Evolutionary conservation across 139 green algal genomes (phyloP), one percentile per base, ranked within the genome.

Genomic region (Diplosphaera chodatii): DNA sequence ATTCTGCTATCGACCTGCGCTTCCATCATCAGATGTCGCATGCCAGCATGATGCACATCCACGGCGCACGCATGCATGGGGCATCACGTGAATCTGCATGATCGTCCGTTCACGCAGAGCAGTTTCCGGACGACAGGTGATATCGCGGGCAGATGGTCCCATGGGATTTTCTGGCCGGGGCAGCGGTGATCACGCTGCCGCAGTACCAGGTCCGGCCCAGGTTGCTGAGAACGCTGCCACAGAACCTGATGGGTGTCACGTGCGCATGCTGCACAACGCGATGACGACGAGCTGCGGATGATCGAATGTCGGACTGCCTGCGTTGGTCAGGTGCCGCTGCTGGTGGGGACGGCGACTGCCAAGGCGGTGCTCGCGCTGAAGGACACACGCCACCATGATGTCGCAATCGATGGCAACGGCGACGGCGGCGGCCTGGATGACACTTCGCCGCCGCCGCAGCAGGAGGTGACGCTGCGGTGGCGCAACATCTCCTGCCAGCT

Each of bases 401-500:
- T 3, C 4, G 32, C 8, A 23, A 55, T 66, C 78, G 37, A 13
- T 67, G 32, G 33, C 55, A 30, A 22, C 72, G 48, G 28, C 63
- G 18, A 31, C 40, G 34, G 22, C 33, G 18, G 31, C 55, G 16
- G 1, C 32, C 48, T 55, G 10, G 13, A 10, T n/a, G 13, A 23
- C 48, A 18, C n/a, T n/a, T n/a, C n/a, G n/a, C n/a, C 48, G 48
- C 48, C 16, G 48, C 48, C 13, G 48, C 48, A 64, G 22, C 30
- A 78, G 31, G 67, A 74, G 28, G 76, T 85, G 0, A 32, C 32
- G 30, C 71, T 85, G 22, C 48, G 77, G 25, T 85, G 77, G 77
- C 62, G 32, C 0, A 22, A 64, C 64, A 31, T 85, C 4, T 67
- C n/a, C 20, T 83, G 76, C 64, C 77, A 32, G 15, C 63, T 85